Conservation (phyloP, 169 alveolate genomes). For the Plasmodium knowlesi region DNA sequence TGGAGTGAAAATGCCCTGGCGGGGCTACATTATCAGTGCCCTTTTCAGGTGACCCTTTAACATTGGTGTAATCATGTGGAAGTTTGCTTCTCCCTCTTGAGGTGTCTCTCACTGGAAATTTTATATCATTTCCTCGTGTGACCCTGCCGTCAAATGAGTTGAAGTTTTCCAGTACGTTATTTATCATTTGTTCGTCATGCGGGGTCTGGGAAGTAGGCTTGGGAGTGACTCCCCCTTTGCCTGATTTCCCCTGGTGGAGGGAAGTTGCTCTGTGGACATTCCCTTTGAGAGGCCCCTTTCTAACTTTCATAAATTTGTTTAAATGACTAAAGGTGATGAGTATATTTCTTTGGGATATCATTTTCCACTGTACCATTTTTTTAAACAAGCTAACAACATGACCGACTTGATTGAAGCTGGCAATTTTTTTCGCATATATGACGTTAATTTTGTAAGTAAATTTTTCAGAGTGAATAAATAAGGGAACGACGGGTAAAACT, state of each 20-base stretch:
- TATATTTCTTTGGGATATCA: constrained; percentile 70
- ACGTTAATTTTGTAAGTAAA: constrained; percentile 40
- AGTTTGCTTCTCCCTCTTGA: background rate
- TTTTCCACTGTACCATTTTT: constrained; percentile 54
- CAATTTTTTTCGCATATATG: constrained; percentile 69
- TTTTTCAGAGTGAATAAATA: constrained; percentile 51
- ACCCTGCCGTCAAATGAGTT: constrained; percentile 10
- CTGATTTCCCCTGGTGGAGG: background rate
- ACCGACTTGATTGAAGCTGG: constrained; percentile 50
- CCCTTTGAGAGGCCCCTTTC: constrained; percentile 3
- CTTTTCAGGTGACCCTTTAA: background rate
- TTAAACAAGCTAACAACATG: constrained; percentile 50
- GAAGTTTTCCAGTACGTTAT: constrained; percentile 19
- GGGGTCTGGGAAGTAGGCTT: background rate
- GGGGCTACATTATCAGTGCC: background rate
- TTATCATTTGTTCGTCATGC: constrained; percentile 5
- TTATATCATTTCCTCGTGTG: background rate
- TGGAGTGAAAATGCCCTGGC: background rate
- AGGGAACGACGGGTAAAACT: constrained; percentile 50
- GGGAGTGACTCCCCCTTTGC: background rate
- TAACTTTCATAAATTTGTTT: constrained; percentile 43
- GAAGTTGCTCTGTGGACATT: background rate
- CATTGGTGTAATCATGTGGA: background rate
- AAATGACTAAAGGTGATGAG: constrained; percentile 37
- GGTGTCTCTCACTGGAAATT: background rate